phyloP scores from a whole-genome alignment of 2,329 filamentous ascomycete genomes.

The Aspergillus transmontanensis region DNA sequence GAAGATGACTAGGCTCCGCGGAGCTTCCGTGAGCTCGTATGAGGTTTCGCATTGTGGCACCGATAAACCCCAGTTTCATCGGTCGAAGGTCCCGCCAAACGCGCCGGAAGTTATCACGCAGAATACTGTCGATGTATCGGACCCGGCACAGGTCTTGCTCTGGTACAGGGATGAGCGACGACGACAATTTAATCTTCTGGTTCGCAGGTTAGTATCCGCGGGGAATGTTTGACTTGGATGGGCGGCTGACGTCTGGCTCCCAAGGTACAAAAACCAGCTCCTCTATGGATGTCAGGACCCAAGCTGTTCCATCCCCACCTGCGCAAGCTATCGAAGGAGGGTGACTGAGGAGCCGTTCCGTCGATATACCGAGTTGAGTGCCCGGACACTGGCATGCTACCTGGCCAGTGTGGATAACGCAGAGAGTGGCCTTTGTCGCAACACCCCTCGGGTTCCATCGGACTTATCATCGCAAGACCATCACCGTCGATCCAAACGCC shows the following conservation, averaged over 20 bases:
- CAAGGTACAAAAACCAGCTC: slow-evolving; percentile 78
- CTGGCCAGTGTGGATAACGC: slow-evolving; percentile 80
- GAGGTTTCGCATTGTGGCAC: slow-evolving; percentile 30
- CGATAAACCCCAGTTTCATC: slow-evolving; percentile 33
- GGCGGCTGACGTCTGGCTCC: slow-evolving; percentile 10
- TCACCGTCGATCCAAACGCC: slow-evolving; percentile 31
- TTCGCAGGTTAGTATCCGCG: slow-evolving; percentile 61
- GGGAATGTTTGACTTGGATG: not conserved
- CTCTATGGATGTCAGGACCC: slow-evolving; percentile 73
- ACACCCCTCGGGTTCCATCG: slow-evolving; percentile 35
- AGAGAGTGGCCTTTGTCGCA: slow-evolving; percentile 67
- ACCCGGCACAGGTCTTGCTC: slow-evolving; percentile 39
- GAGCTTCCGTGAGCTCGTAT: slow-evolving; percentile 39
- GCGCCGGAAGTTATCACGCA: slow-evolving; percentile 42
- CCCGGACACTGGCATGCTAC: slow-evolving; percentile 76
- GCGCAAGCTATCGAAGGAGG: slow-evolving; percentile 75
- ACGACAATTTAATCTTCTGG: slow-evolving; percentile 58
- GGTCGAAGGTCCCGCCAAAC: slow-evolving; percentile 44
- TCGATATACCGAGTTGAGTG: slow-evolving; percentile 78
- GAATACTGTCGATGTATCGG: slow-evolving; percentile 43
- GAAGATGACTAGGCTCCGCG: slow-evolving; percentile 47
- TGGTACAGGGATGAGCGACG: slow-evolving; percentile 45
- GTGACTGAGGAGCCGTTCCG: slow-evolving; percentile 70
- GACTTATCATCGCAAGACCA: slow-evolving; percentile 31
- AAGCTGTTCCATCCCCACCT: slow-evolving; percentile 73